Base-by-base conservation (phyloP, 805 yeast species). In the Maudiozyma turicensis region DNA sequence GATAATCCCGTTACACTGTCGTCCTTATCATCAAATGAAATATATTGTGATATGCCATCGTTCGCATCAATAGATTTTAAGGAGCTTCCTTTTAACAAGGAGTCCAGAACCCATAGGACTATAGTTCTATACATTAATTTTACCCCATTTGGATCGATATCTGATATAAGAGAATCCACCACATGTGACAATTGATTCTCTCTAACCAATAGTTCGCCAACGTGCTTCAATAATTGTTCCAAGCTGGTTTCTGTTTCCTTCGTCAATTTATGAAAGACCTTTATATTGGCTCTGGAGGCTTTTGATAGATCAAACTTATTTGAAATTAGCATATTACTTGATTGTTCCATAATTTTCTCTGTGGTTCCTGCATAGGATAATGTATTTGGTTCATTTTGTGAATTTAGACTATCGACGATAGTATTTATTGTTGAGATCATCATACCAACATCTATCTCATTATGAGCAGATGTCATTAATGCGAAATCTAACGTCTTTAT, bases 21-120 rank as follows among this genome's bases (percentile, higher is more conserved):
- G 9, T 53, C 64, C 15, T 62, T 51, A 43, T 31, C 51, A 14
- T 32, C 44, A 7, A 42, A 30, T 28, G 37, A 15, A 33, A 47
- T 38, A 41, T 8, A 49, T 9, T 15, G 14, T 6, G 1, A 28
- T 14, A 20, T 43, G 40, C 40, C 37, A 34, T 58, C 53, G 15
- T 34, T 34, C n/a, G 37, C 4, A 67, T 47, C 34, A 72, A 46
- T 40, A 55, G 59, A 13, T 72, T 64, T 0, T 68, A 5, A 7
- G 2, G 42, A 39, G 30, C 11, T n/a, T 7, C 42, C 42, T 20
- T n/a, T 39, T 8, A 39, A 20, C 30, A 39, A 39, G 20, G 30
- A 39, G 6, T 20, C 30, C 11, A 39, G 49, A 4, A 73, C 55
- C 80, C 79, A 76, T 14, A 74, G 49, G 1, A 63, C 54, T 2